These are phyloP conservation scores for Bruguiera gymnorhiza DNA, from an alignment of 345 rosid genomes.

Conservation along the genomic window DNA sequence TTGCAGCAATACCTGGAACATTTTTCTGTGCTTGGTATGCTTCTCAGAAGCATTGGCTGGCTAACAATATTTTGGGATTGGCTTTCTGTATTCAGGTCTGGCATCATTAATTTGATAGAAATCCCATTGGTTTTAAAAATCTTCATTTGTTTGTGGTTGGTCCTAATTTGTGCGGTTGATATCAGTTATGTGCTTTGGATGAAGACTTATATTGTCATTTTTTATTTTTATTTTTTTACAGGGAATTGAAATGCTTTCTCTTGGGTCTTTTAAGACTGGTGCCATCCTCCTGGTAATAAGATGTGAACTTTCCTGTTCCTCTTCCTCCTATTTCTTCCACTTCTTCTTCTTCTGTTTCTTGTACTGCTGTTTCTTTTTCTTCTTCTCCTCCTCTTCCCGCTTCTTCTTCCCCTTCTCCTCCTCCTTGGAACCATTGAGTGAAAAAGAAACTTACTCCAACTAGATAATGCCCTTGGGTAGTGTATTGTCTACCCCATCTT, in stretches of 20 bases:
- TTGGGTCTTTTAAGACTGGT: constrained; percentile 96
- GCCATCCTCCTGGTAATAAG: constrained; percentile 85
- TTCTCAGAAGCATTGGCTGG: constrained; percentile 94
- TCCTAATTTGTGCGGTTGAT: neutral
- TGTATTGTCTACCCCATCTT: too few relatives aligned
- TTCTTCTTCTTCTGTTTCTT: too few relatives aligned
- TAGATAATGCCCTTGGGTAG: too few relatives aligned
- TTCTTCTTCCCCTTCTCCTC: too few relatives aligned
- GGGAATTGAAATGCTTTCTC: constrained; percentile 99
- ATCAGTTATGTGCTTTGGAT: neutral
- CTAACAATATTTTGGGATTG: constrained; percentile 89
- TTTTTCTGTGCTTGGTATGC: constrained; percentile 99
- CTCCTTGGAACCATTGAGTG: too few relatives aligned
- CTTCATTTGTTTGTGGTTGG: constrained; percentile 5
- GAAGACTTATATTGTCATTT: neutral
- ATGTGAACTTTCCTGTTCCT: neutral
- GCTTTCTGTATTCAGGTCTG: constrained; percentile 98
- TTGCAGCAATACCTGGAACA: constrained; percentile 94
- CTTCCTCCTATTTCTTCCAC: neutral
- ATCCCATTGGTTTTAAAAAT: constrained; percentile 1
- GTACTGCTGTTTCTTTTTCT: too few relatives aligned
- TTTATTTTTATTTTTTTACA: constrained; percentile 19
- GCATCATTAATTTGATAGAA: constrained; percentile 1
- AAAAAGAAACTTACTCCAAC: too few relatives aligned
- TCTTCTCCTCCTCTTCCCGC: too few relatives aligned